Percentiles rank a stretch among this genome's conserved stretches.
These are phyloP conservation scores for apple (Malus domestica) DNA, from an alignment of 306 rosid genomes.

Conservation along the genomic window DNA sequence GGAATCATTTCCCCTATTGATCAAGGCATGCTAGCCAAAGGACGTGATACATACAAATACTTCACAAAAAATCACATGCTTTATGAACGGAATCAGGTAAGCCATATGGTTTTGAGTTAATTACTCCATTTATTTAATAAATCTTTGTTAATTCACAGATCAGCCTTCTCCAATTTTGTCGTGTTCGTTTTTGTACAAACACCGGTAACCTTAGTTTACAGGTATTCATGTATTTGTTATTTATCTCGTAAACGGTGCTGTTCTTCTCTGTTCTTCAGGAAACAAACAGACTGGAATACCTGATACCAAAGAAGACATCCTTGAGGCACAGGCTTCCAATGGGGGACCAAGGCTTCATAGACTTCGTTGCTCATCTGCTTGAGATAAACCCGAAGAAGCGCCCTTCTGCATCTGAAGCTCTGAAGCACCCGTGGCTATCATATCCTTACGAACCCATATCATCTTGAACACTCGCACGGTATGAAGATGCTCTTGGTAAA, in stretches of 20 bases:
- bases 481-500: conserved; percentile 4
- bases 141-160: not conserved
- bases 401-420: conserved; percentile 89
- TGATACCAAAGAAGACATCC: conserved; percentile 94
- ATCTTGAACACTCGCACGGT: conserved; percentile 36
- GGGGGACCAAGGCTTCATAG: conserved; percentile 98
- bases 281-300: conserved; percentile 77
- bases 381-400: conserved; percentile 91
- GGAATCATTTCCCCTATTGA: conserved; percentile 82
- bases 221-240: not conserved
- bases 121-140: not conserved
- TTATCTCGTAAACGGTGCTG: conserved; percentile 2
- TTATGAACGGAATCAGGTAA: conserved; percentile 94
- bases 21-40: conserved; percentile 89
- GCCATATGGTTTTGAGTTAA: conserved; percentile 13
- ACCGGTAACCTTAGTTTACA: not conserved
- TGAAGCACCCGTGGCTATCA: conserved; percentile 96
- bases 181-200: not conserved
- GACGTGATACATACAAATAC: conserved; percentile 83
- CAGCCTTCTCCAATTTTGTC: conserved; percentile 3
- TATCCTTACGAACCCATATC: conserved; percentile 97
- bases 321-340: conserved; percentile 92
- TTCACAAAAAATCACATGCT: conserved; percentile 98
- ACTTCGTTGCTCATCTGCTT: conserved; percentile 77
- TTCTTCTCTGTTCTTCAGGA: conserved; percentile 45